Evolutionary conservation across 1,284 basidiomycete species (phyloP), one percentile per base, ranked within the genome.

Genomic region (Fomitopsis betulina): DNA sequence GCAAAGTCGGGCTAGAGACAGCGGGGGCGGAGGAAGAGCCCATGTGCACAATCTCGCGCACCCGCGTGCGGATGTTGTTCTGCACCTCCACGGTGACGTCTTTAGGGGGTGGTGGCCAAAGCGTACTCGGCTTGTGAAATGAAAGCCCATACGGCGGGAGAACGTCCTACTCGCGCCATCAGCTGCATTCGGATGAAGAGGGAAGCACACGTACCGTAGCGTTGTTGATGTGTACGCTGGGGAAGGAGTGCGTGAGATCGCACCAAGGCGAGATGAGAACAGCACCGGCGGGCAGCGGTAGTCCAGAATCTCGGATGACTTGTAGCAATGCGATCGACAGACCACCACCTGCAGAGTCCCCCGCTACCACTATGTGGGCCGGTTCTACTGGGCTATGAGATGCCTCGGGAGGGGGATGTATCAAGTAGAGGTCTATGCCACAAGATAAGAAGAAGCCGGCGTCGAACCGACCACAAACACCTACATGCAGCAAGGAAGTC

Each of bases 331-430:
- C 90, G 54, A 98, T 76, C 0, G 85, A 82, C 13, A 98, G 76
- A 0, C 94, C 95, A 4, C 96, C 97, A 5, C 97, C 97, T 0
- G 97, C 96, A 27, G 94, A 96, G 73, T 97, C 95, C 1, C 97
- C 97, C 0, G 89, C 88, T 42, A 97, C 74, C 10, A 98, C 83
- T 49, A 98, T 91, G 62, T 89, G 86, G 1, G 81, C 81, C 0
- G 96, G 95, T 57, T 91, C 82, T 15, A 99, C 86, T 0, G 94
- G 83, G 15, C 76, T 75, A 73, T 98, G 95, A 37, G 83, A 75
- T 1, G 87, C 82, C 2, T 73, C 85, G 6, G 79, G 75, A 0
- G 88, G 87, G 1, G 89, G 88, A 62, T 72, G 83, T 73, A 80
- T 85, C 71, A 82, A 83, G 75, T 78, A 98, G 71, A 82, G 81